Base-by-base conservation (phyloP, 345 rosid species). In the Punica granatum region DNA sequence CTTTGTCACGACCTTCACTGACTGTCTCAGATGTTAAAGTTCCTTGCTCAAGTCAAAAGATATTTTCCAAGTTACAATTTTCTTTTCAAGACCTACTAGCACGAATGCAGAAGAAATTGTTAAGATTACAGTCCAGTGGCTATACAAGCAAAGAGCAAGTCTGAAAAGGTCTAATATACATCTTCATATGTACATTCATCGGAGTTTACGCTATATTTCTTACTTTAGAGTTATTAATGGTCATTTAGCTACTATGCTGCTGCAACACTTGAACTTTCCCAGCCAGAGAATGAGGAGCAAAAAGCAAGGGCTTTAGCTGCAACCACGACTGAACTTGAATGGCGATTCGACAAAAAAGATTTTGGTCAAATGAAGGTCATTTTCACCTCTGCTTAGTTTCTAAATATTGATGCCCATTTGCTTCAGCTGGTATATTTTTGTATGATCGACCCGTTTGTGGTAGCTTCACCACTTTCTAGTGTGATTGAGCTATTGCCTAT, bases 361-460 rank as follows among this genome's bases (percentile, higher is more conserved):
- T 94, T 94, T 76, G 67, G 78, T 68, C 84, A 77, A 83, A 91
- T 94, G 98, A 86, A 91, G 99, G 96, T 94, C 67, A 60, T 75
- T 71, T 49, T 71, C 26, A 65, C 39, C 48, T 31, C 69, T 67
- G 7, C 33, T 61, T 63, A n/a, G 63, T 11, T 58, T n/a, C 30
- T 25, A 56, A 61, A 59, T 37, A 46, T 46, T 51, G 19, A 49
- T 31, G 41, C 23, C 30, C 10, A 12, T 37, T 5, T 18, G 48
- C 43, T 39, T 39, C 60, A 26, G 28, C 60, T 53, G 19, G 31
- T 54, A 54, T 26, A 9, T 54, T 28, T 37, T 54, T 28, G 8
- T 25, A 18, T n/a, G 0, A 23, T 26, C 11, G 34, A 26, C 19
- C 61, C 33, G 10, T 56, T 30, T 56, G 1, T 30, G 32, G 13